phyloP scores from a whole-genome alignment of 2,329 filamentous ascomycete species.

The Xylaria sp. region DNA sequence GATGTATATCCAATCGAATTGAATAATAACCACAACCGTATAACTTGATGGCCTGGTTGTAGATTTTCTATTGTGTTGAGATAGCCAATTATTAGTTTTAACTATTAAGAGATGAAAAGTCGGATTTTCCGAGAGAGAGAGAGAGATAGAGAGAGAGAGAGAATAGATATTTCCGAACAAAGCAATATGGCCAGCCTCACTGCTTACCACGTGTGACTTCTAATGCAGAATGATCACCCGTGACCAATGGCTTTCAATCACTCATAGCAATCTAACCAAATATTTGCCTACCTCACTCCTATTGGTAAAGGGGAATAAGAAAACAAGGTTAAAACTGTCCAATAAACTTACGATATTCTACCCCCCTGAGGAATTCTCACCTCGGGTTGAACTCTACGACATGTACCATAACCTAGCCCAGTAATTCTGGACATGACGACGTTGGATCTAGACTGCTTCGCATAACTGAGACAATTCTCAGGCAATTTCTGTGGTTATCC shows the following conservation, averaged over 20 bases:
- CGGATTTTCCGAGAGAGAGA: not conserved
- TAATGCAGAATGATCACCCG: not conserved
- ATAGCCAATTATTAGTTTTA: not conserved
- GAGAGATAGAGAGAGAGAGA: too few relatives aligned
- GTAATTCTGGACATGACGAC: not conserved
- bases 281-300: not conserved
- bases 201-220: not conserved
- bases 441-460: not conserved
- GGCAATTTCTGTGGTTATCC: conserved; percentile 14
- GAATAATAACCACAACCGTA: not conserved
- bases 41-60: not conserved
- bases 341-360: not conserved
- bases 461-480: not conserved
- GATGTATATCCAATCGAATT: not conserved
- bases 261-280: not conserved
- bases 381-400: not conserved
- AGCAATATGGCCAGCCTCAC: not conserved
- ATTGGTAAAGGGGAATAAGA: not conserved
- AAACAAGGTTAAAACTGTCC: not conserved
- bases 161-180: not conserved
- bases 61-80: conserved; percentile 10
- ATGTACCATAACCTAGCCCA: not conserved
- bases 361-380: not conserved
- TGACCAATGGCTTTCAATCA: not conserved
- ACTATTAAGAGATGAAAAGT: not conserved